phyloP scores from a whole-genome alignment of 2,329 filamentous ascomycete species.

The Laburnicola sp. region DNA sequence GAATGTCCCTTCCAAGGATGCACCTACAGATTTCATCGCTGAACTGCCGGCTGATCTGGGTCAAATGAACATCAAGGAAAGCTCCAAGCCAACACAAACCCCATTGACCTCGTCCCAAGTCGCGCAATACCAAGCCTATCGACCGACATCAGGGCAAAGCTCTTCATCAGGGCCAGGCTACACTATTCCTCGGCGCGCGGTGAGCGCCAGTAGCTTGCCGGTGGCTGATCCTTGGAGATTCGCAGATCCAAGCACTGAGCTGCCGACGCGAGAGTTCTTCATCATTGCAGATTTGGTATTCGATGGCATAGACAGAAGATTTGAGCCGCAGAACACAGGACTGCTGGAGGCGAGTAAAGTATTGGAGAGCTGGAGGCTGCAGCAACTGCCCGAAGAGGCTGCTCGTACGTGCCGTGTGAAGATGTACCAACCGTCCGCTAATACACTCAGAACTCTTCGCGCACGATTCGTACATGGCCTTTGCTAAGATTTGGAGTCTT shows the following conservation, averaged over 20 bases:
- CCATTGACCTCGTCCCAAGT: constrained; percentile 9
- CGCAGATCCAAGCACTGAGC: constrained; percentile 36
- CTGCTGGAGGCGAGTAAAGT: constrained; percentile 41
- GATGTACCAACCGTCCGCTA: constrained; percentile 1
- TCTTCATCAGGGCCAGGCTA: constrained; percentile 26
- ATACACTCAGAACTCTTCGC: constrained; percentile 29
- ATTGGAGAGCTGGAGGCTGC: constrained; percentile 34
- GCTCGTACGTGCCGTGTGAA: constrained; percentile 24
- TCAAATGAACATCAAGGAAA: constrained; percentile 25
- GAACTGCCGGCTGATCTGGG: constrained; percentile 41
- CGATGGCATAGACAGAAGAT: constrained; percentile 38
- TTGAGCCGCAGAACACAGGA: constrained; percentile 40
- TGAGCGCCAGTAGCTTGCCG: constrained; percentile 32
- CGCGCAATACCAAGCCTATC: constrained; percentile 35
- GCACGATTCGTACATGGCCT: constrained; percentile 33
- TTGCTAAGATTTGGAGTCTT: constrained; percentile 39
- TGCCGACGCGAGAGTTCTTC: constrained; percentile 42
- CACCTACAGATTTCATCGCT: constrained; percentile 35
- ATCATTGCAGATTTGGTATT: constrained; percentile 41
- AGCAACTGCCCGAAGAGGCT: constrained; percentile 31
- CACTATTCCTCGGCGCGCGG: constrained; percentile 32
- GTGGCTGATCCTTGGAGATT: constrained; percentile 42
- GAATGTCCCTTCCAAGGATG: constrained; percentile 8
- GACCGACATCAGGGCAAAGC: constrained; percentile 19
- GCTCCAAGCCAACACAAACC: constrained; percentile 15